These are phyloP conservation scores for Fusarium sp. DNA, from an alignment of 2,329 filamentous ascomycete species.

Conservation along the genomic window DNA sequence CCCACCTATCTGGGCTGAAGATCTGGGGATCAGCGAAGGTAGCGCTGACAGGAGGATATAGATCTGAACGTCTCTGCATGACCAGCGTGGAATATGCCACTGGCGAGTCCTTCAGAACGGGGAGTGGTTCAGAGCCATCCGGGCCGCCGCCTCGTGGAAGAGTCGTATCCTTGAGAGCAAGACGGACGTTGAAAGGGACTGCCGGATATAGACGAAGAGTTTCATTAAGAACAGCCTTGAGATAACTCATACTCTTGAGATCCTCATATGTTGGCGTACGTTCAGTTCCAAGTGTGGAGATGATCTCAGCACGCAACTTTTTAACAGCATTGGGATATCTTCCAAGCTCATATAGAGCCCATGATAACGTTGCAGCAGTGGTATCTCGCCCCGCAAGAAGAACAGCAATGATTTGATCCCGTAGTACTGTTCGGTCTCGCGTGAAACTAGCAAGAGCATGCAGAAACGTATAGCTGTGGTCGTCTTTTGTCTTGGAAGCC, in stretches of 20 bases:
- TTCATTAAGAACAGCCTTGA: constrained; percentile 80
- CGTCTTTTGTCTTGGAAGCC: constrained; percentile 76
- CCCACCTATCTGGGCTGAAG: constrained; percentile 78
- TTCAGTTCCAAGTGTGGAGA: constrained; percentile 72
- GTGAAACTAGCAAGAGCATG: constrained; percentile 88
- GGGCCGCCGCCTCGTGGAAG: constrained; percentile 78
- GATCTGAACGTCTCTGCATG: constrained; percentile 77
- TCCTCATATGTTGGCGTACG: constrained; percentile 78
- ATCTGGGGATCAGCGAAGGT: constrained; percentile 60
- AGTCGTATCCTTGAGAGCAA: constrained; percentile 78
- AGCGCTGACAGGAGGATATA: constrained; percentile 67
- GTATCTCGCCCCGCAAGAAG: constrained; percentile 90
- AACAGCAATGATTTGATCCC: constrained; percentile 86
- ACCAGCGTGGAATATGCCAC: constrained; percentile 76
- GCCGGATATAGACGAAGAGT: constrained; percentile 81
- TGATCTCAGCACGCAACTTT: constrained; percentile 80
- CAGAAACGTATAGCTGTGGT: constrained; percentile 83
- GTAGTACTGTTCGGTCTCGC: constrained; percentile 76
- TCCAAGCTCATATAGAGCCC: constrained; percentile 85
- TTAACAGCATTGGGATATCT: constrained; percentile 74
- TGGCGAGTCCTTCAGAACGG: constrained; percentile 73
- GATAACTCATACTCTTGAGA: constrained; percentile 89
- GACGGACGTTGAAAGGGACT: constrained; percentile 83
- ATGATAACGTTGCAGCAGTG: constrained; percentile 84
- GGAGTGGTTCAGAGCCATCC: constrained; percentile 71